Evolutionary conservation across 2,329 filamentous ascomycete species (phyloP), one percentile per base, ranked within the genome.

Genomic region (Gremmenia infestans): DNA sequence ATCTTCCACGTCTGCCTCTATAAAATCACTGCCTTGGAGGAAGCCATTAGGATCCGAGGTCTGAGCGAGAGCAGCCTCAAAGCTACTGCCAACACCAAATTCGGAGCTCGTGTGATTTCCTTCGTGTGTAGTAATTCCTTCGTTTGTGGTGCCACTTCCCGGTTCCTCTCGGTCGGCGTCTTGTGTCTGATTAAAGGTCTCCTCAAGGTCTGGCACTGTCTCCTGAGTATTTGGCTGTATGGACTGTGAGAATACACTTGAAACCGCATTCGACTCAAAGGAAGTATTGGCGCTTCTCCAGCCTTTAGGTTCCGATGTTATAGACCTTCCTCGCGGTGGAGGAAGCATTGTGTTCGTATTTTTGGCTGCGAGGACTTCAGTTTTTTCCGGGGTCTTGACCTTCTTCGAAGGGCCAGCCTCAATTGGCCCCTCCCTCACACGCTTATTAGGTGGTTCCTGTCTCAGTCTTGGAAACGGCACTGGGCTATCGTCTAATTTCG

Each of bases 41-140:
- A 51, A 5, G 6, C 35, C 45, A 39, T 54, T 50, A n/a, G 32
- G n/a, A 22, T 63, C 60, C 5, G 46, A 49, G 7, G 56, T 40
- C 17, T 52, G 50, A 9, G 43, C 56, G 2, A 64, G 47, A 2
- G 28, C 52, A 42, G 48, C 57, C 23, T 68, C 65, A 19, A 66
- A 63, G 32, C 62, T 64, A 36, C 61, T 63, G 23, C 55, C 54
- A 43, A 57, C 59, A 7, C 50, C 58, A 32, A 65, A 66, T 17
- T 64, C 58, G 4, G 65, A 66, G 23, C 61, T 63, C 28, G 53
- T 37, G 11, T 47, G 39, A 4, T 19, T 22, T 50, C 48, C 17
- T 17, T 1, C 23, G 6, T 4, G 37, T 12, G 23, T 12, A 49
- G 48, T 15, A 9, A 4, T 22, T 50, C 48, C 17, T 17, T 1